Evolutionary conservation across 768 basidiomycete species (phyloP), one percentile per base, ranked within the genome.

Genomic region (Boletus sensibilis): DNA sequence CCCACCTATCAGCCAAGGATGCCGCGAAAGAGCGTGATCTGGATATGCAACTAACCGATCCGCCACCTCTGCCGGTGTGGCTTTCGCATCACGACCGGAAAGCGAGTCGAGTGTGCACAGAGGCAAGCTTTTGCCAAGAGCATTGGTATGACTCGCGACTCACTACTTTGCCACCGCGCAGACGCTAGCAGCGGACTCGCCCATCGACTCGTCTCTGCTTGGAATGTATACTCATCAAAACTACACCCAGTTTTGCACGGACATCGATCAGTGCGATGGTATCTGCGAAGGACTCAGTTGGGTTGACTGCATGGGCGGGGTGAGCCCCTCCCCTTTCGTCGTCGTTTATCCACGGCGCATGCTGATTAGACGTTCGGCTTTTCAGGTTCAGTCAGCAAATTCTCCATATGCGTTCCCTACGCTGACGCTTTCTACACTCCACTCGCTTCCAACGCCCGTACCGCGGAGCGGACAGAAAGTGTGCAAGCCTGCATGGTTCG

Each of bases 161-260:
- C 16, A 64, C 34, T 12, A 20, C 5, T n/a, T 34, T 53, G 10
- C 27, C 16, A 5, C 27, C 31, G 5, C 42, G 2, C 55, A 94
- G 93, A 69, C 70, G 12, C 73, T 98, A 4, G 90, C 89, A 66
- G 83, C 87, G 1, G 88, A 93, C 67, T 90, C 90, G 0, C 94
- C 96, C 0, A 88, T 98, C 52, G 97, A 99, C 72, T 85, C 92
- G 1, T 92, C 91, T 2, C 76, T 98, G 2, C 89, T 94, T 59
- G 87, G 88, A 3, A 72, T 96, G 8, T 99, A 98, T 68, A 78
- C 95, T 10, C 97, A 99, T 62, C 94, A 98, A 70, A 98, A 97
- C 67, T 93, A 95, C 62, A 81, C 87, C 0, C 86, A 88, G 53
- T 98, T 92, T 66, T 94, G 91, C 66, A 75, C 79, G 40, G 83